Percentiles rank a stretch among this genome's conserved stretches.
These are phyloP conservation scores for Tulasnella sp. DNA, from an alignment of 768 basidiomycete genomes.

Conservation along the genomic window DNA sequence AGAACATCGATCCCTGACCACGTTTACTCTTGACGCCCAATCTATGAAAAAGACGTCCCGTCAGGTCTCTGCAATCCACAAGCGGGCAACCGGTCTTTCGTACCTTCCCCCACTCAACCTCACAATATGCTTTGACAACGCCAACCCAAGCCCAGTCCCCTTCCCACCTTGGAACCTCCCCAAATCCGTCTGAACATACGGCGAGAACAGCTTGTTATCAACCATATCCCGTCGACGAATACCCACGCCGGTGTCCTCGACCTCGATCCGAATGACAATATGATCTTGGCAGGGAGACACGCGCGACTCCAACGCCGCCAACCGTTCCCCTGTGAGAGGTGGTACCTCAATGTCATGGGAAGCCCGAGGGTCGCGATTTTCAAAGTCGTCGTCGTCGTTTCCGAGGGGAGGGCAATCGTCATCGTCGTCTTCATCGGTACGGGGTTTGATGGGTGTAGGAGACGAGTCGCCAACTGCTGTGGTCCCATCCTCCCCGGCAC, in stretches of 20 bases:
- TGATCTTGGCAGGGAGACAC: not conserved
- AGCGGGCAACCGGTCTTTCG: not conserved
- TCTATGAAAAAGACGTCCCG: not conserved
- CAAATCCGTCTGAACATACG: conserved; percentile 37
- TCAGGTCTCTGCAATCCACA: no score
- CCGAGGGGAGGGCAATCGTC: not conserved
- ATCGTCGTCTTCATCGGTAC: not conserved
- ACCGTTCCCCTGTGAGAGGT: not conserved
- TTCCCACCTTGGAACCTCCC: conserved; percentile 37
- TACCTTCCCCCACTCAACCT: conserved; percentile 35
- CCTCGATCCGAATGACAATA: conserved; percentile 37
- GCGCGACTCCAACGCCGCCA: not conserved
- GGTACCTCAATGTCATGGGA: not conserved
- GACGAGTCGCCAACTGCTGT: not conserved
- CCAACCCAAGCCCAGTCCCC: conserved; percentile 39
- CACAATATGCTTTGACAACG: conserved; percentile 39
- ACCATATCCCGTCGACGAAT: conserved; percentile 24
- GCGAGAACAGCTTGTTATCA: conserved; percentile 21
- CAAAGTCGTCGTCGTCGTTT: not conserved
- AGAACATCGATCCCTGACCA: conserved; percentile 27
- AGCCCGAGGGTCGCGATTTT: not conserved
- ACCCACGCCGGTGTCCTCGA: conserved; percentile 39
- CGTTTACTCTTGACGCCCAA: conserved; percentile 32
- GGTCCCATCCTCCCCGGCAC: not conserved
- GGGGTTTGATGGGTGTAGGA: not conserved